Base-by-base conservation (phyloP, 805 yeast genomes). In the Nematodospora valgi region DNA sequence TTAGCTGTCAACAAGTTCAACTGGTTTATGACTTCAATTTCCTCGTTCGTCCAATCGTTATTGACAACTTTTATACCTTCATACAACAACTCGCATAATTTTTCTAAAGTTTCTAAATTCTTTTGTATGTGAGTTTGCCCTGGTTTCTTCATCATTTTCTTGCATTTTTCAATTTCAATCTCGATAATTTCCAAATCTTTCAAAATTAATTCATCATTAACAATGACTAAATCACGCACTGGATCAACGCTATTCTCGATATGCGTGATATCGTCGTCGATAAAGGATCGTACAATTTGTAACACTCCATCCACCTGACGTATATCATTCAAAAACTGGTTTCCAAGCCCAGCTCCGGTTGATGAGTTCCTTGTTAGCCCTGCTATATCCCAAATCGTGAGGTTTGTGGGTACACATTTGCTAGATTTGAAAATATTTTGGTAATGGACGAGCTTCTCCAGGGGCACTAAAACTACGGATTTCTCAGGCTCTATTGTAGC, bases 1-100 rank as follows among this genome's bases (percentile, higher is more conserved):
- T 88, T 88, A 3, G 95, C 88, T 1, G 96, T 87, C 32, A 88
- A 60, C 33, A 88, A 74, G 48, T 78, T 81, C 66, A 85, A 76
- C 23, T 74, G 69, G 59, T 85, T 86, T 36, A 86, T 72, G 32
- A 81, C 65, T 19, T 73, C 77, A 27, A 81, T 76, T 48, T 87
- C 93, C 27, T 53, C 56, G 18, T 73, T 74, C 20, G 68, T 64
- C 87, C 93, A 85, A 4, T 54, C 54, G 25, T 68, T 73, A 33
- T 74, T 68, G 34, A 80, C 78, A 29, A 82, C 76, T 49, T 86
- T 71, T 46, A 75, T 64, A 22, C 86, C 82, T 38, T 72, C 61
- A 36, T 64, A 67, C 14, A 68, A 47, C 12, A 49, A 34, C 8
- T 57, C 68, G 41, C 45, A 59, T 13, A 63, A 40, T 29, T 56